Conservation (phyloP, 1,139 yeast species). For the Hanseniaspora gamundiae region DNA sequence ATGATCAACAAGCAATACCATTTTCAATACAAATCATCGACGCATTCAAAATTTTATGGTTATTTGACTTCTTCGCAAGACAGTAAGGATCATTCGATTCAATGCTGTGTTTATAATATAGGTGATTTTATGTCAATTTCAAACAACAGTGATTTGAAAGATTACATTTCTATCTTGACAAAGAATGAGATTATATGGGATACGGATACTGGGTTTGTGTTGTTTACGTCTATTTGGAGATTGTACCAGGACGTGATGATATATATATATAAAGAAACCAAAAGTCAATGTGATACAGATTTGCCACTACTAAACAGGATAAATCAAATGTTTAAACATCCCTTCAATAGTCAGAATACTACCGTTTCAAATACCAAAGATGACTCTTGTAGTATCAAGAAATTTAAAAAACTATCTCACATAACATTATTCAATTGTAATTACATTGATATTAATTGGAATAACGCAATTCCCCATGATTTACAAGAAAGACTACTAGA, state of each 20-base stretch:
- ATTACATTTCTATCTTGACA: background rate
- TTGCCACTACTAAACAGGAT: background rate
- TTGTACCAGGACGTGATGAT: slow-evolving; percentile 25
- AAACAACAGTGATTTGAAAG: background rate
- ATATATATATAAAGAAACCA: background rate
- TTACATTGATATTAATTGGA: slow-evolving; percentile 2
- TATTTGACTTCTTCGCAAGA: background rate
- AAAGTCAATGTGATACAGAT: background rate
- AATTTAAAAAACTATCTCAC: background rate
- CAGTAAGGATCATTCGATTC: background rate
- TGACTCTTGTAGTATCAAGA: background rate
- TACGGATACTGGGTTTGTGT: slow-evolving; percentile 76
- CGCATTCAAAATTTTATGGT: background rate
- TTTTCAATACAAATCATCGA: background rate
- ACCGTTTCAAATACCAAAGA: background rate
- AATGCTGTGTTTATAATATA: background rate
- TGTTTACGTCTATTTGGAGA: slow-evolving; percentile 87
- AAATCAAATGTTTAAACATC: background rate
- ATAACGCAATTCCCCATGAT: background rate
- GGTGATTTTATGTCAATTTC: background rate
- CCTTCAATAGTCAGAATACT: background rate
- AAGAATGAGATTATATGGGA: slow-evolving; percentile 55
- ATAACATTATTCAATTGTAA: background rate
- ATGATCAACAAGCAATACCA: background rate
- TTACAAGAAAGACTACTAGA: background rate